These are phyloP conservation scores for Exserohilum turcica DNA, from an alignment of 2,329 filamentous ascomycete genomes.

Conservation along the genomic window DNA sequence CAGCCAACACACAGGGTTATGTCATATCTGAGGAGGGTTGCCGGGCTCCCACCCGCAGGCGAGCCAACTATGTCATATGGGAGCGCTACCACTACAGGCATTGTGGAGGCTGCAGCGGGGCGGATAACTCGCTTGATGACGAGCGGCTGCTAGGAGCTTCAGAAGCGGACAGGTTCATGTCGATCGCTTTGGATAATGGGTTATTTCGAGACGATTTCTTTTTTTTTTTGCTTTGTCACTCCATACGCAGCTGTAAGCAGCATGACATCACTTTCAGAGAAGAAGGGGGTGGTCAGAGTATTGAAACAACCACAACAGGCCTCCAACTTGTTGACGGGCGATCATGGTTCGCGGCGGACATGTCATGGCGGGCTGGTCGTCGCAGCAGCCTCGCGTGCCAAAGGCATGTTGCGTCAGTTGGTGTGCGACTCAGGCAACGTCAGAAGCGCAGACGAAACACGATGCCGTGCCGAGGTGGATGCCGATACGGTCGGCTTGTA, in stretches of 20 bases:
- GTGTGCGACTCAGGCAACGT: neutral
- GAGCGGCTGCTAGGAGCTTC: neutral
- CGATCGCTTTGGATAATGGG: conserved; percentile 10
- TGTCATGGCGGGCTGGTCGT: neutral
- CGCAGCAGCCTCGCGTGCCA: neutral
- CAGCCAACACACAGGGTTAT: conserved; percentile 4
- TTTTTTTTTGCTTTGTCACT: neutral
- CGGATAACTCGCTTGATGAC: conserved; percentile 13
- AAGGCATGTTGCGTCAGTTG: conserved; percentile 3
- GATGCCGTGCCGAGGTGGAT: conserved; percentile 1
- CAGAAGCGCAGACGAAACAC: neutral
- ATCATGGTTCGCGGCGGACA: neutral
- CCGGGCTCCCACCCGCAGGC: neutral
- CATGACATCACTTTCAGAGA: conserved; percentile 9
- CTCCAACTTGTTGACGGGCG: neutral
- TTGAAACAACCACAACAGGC: neutral
- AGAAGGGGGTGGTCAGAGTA: conserved; percentile 6
- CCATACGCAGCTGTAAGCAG: conserved; percentile 5
- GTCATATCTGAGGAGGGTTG: conserved; percentile 3
- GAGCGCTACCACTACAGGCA: neutral
- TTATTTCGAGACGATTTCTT: conserved; percentile 9
- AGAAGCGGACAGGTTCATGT: conserved; percentile 5
- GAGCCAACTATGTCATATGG: conserved; percentile 10
- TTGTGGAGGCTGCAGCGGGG: conserved; percentile 6
- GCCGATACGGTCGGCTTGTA: conserved; percentile 1